phyloP scores from a whole-genome alignment of 805 yeast species.

The Schwanniomyces polymorphus region DNA sequence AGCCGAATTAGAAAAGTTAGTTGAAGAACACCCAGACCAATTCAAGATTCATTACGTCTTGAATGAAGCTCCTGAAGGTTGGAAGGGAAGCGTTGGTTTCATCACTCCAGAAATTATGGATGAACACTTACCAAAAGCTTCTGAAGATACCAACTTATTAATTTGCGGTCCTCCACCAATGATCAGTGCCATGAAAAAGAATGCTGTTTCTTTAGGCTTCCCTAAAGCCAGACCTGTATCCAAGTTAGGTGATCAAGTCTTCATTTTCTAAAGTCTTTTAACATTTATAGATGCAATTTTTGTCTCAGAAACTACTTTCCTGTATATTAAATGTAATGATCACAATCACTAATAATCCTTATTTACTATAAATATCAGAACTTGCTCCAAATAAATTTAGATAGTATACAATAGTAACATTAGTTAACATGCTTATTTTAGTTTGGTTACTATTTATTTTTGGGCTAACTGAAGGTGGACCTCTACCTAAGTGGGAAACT shows the following conservation, averaged over 20 bases:
- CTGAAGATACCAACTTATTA: slow-evolving; percentile 65
- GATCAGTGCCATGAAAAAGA: slow-evolving; percentile 82
- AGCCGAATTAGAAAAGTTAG: slow-evolving; percentile 73
- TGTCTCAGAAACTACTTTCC: background rate
- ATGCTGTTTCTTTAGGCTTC: slow-evolving; percentile 71
- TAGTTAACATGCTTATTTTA: background rate
- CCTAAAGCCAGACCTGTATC: slow-evolving; percentile 86
- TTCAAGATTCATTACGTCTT: slow-evolving; percentile 72
- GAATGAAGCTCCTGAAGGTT: slow-evolving; percentile 67
- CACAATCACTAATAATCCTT: background rate
- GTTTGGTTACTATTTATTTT: background rate
- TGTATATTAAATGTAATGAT: background rate
- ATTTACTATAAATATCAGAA: background rate
- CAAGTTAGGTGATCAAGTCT: slow-evolving; percentile 86
- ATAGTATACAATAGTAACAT: background rate
- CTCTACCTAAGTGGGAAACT: slow-evolving; percentile 16
- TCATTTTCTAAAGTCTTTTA: slow-evolving; percentile 60
- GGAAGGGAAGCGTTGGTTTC: slow-evolving; percentile 81
- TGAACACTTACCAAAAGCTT: slow-evolving; percentile 59
- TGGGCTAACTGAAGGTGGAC: slow-evolving; percentile 4
- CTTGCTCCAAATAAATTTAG: background rate
- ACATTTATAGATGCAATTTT: background rate
- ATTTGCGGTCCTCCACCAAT: slow-evolving; percentile 95
- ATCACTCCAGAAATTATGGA: slow-evolving; percentile 74
- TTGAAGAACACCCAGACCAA: slow-evolving; percentile 51